phyloP scores from a whole-genome alignment of 305 asterid species.

The Ilex paraguariensis region DNA sequence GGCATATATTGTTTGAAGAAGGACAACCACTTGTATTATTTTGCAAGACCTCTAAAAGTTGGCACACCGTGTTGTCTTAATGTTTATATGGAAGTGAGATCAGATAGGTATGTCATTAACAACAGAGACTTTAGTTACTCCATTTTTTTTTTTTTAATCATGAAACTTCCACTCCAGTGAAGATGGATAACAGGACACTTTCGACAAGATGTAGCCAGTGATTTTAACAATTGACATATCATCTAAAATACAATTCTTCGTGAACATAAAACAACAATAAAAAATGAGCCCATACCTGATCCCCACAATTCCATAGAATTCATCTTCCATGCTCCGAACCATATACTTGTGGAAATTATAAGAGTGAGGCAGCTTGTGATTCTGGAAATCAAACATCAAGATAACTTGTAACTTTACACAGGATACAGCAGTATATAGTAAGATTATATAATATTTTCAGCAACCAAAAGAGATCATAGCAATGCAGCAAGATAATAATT shows the following conservation, averaged over 20 bases:
- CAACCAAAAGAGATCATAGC: not conserved
- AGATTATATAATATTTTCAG: not conserved
- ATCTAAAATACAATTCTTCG: not conserved
- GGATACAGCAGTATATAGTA: not conserved
- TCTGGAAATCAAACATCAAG: conserved; percentile 33
- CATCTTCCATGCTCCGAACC: conserved; percentile 98
- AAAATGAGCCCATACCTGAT: conserved; percentile 49
- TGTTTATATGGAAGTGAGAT: too few relatives aligned
- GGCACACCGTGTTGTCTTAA: too few relatives aligned
- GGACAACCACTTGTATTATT: too few relatives aligned
- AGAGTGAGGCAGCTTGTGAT: conserved; percentile 64
- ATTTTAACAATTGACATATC: not conserved
- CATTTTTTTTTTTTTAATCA: not conserved
- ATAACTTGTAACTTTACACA: not conserved
- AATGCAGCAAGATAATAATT: not conserved
- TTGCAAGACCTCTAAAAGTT: too few relatives aligned
- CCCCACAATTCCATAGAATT: conserved; percentile 75
- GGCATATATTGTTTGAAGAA: too few relatives aligned
- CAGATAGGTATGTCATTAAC: too few relatives aligned
- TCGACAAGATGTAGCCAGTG: too few relatives aligned
- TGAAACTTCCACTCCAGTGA: not conserved
- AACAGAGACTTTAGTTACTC: too few relatives aligned
- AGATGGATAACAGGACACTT: not conserved
- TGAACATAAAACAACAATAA: not conserved
- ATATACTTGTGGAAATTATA: conserved; percentile 84